Conservation (phyloP, 306 rosid genomes). For the Styphnolobium japonicum region DNA sequence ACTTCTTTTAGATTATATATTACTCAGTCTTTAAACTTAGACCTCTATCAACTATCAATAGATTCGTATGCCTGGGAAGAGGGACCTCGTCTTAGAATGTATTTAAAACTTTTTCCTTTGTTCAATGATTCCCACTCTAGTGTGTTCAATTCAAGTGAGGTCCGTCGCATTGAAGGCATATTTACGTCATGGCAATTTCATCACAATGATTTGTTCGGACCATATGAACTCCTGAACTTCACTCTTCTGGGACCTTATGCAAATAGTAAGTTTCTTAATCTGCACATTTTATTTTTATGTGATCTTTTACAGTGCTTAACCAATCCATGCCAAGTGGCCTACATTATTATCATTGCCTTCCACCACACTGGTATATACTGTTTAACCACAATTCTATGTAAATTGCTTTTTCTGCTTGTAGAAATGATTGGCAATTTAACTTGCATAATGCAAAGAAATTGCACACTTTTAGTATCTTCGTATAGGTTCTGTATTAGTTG, state of each 20-base stretch:
- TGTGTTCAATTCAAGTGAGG: constrained; percentile 53
- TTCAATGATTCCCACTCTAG: constrained; percentile 13
- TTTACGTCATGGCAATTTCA: constrained; percentile 57
- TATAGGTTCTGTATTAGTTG: background rate
- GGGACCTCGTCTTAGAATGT: constrained; percentile 79
- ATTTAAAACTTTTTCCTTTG: constrained; percentile 70
- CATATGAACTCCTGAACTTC: constrained; percentile 81
- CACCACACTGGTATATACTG: background rate
- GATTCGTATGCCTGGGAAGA: constrained; percentile 63
- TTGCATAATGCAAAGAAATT: background rate
- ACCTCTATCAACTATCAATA: constrained; percentile 50
- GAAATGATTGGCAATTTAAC: constrained; percentile 14
- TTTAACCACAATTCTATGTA: background rate
- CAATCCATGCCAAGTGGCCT: background rate
- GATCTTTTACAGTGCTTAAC: background rate
- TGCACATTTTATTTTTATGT: constrained; percentile 34
- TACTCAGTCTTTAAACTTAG: constrained; percentile 42
- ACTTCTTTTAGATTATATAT: constrained; percentile 40
- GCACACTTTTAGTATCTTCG: background rate
- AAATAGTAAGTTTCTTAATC: constrained; percentile 47
- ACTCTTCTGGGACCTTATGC: constrained; percentile 54
- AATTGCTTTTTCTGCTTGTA: background rate
- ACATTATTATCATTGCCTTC: background rate
- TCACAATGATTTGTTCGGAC: constrained; percentile 65
- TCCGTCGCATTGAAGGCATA: constrained; percentile 32